phyloP scores from a whole-genome alignment of 495 filamentous ascomycete species.

The Evansstolkia leycettana region DNA sequence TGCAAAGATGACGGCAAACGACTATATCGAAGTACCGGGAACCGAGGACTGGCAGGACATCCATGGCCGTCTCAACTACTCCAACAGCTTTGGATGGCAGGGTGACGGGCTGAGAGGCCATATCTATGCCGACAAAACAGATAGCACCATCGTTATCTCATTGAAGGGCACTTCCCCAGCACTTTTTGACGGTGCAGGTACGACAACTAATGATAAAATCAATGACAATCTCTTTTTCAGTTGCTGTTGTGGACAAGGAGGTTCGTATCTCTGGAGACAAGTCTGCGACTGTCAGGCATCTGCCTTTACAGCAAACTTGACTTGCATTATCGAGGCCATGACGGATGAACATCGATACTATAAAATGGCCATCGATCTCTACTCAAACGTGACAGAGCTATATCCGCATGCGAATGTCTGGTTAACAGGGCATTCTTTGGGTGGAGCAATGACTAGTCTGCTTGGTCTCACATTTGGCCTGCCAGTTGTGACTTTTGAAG shows the following conservation, averaged over 20 bases:
- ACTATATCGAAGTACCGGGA: conserved; percentile 64
- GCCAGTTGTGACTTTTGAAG: conserved; percentile 81
- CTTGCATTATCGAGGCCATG: conserved; percentile 67
- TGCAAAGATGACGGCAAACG: conserved; percentile 76
- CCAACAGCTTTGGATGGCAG: conserved; percentile 80
- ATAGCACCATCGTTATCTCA: conserved; percentile 79
- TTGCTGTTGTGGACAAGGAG: conserved; percentile 92
- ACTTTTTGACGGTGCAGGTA: conserved; percentile 88
- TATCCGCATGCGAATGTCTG: conserved; percentile 83
- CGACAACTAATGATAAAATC: conserved; percentile 91
- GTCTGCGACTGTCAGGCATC: conserved; percentile 82
- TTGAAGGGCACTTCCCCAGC: conserved; percentile 85
- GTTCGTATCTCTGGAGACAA: conserved; percentile 73
- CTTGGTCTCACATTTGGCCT: conserved; percentile 84
- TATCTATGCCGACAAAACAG: conserved; percentile 75
- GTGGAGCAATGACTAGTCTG: conserved; percentile 73
- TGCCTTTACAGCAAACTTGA: conserved; percentile 81
- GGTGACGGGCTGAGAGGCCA: conserved; percentile 82
- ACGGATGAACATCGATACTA: conserved; percentile 83
- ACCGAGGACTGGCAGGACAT: conserved; percentile 77
- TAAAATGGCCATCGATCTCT: conserved; percentile 71
- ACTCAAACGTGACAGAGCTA: conserved; percentile 78
- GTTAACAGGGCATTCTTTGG: conserved; percentile 82
- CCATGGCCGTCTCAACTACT: conserved; percentile 66
- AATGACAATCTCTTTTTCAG: conserved; percentile 98